These are phyloP conservation scores for Magnaporthiopsis poae DNA, from an alignment of 2,329 filamentous ascomycete species.

Conservation along the genomic window DNA sequence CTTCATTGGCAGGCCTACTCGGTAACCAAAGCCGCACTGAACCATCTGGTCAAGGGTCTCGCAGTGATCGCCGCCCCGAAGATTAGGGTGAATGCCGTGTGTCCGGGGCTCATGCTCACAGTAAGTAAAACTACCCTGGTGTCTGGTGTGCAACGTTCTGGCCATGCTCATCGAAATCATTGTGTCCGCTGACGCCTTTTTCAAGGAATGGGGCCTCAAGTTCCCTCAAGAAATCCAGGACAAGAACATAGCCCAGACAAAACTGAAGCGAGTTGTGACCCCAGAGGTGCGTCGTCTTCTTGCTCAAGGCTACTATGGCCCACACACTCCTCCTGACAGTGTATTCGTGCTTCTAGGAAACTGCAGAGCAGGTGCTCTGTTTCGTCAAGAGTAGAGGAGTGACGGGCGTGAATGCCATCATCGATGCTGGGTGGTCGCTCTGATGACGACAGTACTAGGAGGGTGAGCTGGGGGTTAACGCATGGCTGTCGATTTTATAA, in stretches of 20 bases:
- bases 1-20: conserved; percentile 49
- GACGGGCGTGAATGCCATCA: conserved; percentile 13
- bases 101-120: conserved; percentile 42
- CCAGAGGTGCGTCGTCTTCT: conserved; percentile 30
- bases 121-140: conserved; percentile 20
- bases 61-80: conserved; percentile 43
- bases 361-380: conserved; percentile 11
- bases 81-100: conserved; percentile 50
- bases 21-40: conserved; percentile 65
- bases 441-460: background rate
- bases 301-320: background rate
- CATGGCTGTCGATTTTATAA: background rate
- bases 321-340: background rate
- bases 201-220: conserved; percentile 51
- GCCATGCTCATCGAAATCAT: conserved; percentile 10
- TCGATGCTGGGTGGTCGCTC: conserved; percentile 12
- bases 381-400: conserved; percentile 13
- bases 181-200: background rate
- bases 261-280: conserved; percentile 48
- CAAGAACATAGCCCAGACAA: conserved; percentile 41
- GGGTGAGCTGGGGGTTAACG: background rate
- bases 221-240: conserved; percentile 49
- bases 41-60: conserved; percentile 47
- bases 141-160: background rate
- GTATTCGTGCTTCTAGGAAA: conserved; percentile 6